Conservation (phyloP, 2,329 filamentous ascomycete genomes). For the Neofusicoccum sp. region DNA sequence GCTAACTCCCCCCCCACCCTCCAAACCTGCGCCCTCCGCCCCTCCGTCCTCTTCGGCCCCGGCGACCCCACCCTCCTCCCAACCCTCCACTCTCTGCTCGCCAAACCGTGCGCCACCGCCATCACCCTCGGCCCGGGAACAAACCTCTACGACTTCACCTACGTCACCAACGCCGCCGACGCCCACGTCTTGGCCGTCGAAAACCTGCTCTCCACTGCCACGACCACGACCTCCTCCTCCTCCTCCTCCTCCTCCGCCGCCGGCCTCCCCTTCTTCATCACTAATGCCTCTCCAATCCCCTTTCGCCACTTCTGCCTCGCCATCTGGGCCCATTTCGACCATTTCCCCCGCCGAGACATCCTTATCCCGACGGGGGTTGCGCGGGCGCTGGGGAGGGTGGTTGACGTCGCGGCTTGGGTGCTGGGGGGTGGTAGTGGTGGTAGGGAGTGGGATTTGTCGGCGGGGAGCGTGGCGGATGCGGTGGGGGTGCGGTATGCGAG, state of each 20-base stretch:
- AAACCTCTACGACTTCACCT: constrained; percentile 73
- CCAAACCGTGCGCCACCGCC: constrained; percentile 35
- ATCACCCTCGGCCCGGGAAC: constrained; percentile 79
- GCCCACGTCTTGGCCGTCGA: constrained; percentile 80
- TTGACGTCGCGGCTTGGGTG: constrained; percentile 52
- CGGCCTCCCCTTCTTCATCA: constrained; percentile 87
- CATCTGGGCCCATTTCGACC: constrained; percentile 68
- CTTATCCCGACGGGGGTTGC: constrained; percentile 53
- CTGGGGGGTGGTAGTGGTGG: constrained; percentile 47
- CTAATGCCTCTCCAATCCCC: constrained; percentile 84
- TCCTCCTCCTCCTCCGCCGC: constrained; percentile 49
- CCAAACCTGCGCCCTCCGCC: constrained; percentile 57
- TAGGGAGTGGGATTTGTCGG: constrained; percentile 41
- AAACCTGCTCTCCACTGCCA: constrained; percentile 66
- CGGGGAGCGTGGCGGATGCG: constrained; percentile 59
- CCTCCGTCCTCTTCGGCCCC: constrained; percentile 88
- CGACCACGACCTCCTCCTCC: not conserved
- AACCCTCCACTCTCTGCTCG: constrained; percentile 65
- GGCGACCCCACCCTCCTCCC: constrained; percentile 78
- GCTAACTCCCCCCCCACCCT: constrained; percentile 65
- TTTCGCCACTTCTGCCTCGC: constrained; percentile 87
- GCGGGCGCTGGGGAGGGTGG: constrained; percentile 49
- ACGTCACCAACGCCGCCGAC: constrained; percentile 70
- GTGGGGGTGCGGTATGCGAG: constrained; percentile 56
- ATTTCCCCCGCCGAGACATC: constrained; percentile 53